A percentile compares a stretch with the other conserved stretches of the same genome.
phyloP scores from a whole-genome alignment of 2,329 filamentous ascomycete genomes.

The Ascochyta viciae-villosae region DNA sequence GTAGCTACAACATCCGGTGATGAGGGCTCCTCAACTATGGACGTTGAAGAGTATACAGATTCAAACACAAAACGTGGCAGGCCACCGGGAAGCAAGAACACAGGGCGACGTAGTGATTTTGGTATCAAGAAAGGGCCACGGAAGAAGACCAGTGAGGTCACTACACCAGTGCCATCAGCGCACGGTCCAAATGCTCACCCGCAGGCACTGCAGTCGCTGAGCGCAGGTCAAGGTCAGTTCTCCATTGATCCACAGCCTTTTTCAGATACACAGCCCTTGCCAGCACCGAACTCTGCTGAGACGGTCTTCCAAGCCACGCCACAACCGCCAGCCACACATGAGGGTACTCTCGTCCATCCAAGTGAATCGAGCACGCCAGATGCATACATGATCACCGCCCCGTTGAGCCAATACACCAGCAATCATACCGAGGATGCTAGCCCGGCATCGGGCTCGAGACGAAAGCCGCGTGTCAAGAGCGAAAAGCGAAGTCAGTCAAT shows the following conservation, averaged over 20 bases:
- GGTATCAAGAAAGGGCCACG: slow-evolving; percentile 59
- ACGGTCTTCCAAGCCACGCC: slow-evolving; percentile 46
- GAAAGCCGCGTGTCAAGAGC: slow-evolving; percentile 51
- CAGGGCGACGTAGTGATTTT: slow-evolving; percentile 54
- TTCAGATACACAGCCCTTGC: slow-evolving; percentile 25
- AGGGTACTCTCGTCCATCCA: slow-evolving; percentile 27
- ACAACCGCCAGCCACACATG: slow-evolving; percentile 35
- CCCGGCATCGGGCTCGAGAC: slow-evolving; percentile 36
- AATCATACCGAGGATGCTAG: slow-evolving; percentile 37
- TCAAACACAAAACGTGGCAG: slow-evolving; percentile 42
- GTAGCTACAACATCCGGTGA: slow-evolving; percentile 46
- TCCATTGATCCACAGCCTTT: slow-evolving; percentile 41
- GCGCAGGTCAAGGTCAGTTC: slow-evolving; percentile 49
- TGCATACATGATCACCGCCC: slow-evolving; percentile 45
- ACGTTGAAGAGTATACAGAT: slow-evolving; percentile 37
- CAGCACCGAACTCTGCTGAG: slow-evolving; percentile 39
- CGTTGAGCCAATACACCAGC: slow-evolving; percentile 43
- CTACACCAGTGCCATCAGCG: slow-evolving; percentile 28
- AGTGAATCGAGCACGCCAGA: slow-evolving; percentile 39
- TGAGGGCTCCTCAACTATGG: slow-evolving; percentile 42
- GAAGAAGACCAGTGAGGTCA: slow-evolving; percentile 40
- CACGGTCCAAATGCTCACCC: slow-evolving; percentile 36
- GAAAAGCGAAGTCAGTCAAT: slow-evolving; percentile 55
- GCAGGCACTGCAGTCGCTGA: slow-evolving; percentile 43
- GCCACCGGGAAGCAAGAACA: slow-evolving; percentile 57